Percentiles rank a stretch among this genome's conserved stretches.
phyloP scores from a whole-genome alignment of 225 moss, liverwort and hornwort genomes.

The Physcomitrellopsis africana region DNA sequence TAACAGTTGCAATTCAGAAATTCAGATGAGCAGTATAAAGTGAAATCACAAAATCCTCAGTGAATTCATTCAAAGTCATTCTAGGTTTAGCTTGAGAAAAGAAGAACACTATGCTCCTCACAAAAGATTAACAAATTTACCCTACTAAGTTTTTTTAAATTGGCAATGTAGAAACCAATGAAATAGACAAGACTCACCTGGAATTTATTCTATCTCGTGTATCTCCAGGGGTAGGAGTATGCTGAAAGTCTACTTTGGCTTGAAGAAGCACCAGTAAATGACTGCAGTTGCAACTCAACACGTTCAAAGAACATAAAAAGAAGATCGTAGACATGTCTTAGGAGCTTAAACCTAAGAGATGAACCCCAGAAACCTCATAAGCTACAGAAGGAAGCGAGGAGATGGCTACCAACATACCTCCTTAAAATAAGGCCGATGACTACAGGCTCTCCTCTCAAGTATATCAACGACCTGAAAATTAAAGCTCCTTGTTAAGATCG shows the following conservation, averaged over 20 bases:
- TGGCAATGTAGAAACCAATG: too few relatives aligned
- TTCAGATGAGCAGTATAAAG: background rate
- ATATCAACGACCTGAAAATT: conserved; percentile 82
- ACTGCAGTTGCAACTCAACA: conserved; percentile 12
- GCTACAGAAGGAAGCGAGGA: conserved; percentile 10
- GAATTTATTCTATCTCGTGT: too few relatives aligned
- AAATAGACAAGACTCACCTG: too few relatives aligned
- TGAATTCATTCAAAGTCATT: background rate
- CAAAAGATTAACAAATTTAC: background rate
- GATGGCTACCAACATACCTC: conserved; percentile 52
- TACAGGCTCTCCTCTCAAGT: conserved; percentile 82
- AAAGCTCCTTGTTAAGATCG: conserved; percentile 25
- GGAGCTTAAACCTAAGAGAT: conserved; percentile 7
- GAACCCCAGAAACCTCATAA: conserved; percentile 10
- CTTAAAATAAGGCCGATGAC: conserved; percentile 93
- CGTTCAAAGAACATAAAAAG: conserved; percentile 1
- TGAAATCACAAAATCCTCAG: background rate
- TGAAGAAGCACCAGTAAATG: too few relatives aligned
- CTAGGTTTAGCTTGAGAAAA: conserved; percentile 11
- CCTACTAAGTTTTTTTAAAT: too few relatives aligned
- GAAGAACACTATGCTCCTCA: conserved; percentile 3
- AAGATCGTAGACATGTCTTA: conserved; percentile 12
- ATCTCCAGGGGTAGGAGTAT: too few relatives aligned
- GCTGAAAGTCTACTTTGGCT: too few relatives aligned
- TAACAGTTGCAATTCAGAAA: background rate